Conservation (phyloP, 1,139 yeast species). For the Yamadazyma epiphylla region DNA sequence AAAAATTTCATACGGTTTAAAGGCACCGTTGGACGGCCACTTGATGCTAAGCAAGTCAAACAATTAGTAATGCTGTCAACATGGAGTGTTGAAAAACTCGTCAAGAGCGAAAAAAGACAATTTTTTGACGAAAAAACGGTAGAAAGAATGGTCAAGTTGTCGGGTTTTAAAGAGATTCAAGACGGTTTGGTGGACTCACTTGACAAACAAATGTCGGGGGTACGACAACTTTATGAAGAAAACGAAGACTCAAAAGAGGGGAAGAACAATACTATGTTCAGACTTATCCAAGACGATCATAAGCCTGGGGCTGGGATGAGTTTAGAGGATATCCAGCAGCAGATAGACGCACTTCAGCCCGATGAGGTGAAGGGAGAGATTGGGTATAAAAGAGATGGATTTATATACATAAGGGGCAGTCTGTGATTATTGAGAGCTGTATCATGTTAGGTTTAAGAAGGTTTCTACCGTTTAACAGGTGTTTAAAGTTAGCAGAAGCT, state of each 20-base stretch:
- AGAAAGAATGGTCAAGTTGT: constrained; percentile 34
- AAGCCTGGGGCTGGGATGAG: constrained; percentile 20
- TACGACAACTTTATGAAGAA: constrained; percentile 37
- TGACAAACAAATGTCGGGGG: constrained; percentile 43
- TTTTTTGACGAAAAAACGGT: constrained; percentile 13
- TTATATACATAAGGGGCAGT: too few relatives aligned
- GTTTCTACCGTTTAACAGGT: too few relatives aligned
- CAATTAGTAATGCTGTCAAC: constrained; percentile 17
- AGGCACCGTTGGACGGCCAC: constrained; percentile 3
- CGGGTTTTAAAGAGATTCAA: constrained; percentile 37
- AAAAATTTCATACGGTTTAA: background rate
- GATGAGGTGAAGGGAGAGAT: constrained; percentile 28
- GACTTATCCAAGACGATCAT: constrained; percentile 36
- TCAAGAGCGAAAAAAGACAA: constrained; percentile 8
- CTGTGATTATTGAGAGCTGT: too few relatives aligned
- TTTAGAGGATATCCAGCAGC: constrained; percentile 18
- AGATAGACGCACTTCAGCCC: constrained; percentile 18
- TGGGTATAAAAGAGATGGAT: constrained; percentile 6
- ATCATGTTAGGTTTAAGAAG: too few relatives aligned
- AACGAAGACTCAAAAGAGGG: constrained; percentile 5
- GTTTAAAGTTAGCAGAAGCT: too few relatives aligned
- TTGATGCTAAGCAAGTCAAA: constrained; percentile 6
- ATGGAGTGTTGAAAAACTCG: constrained; percentile 26
- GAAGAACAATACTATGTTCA: constrained; percentile 24
- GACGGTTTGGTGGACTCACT: constrained; percentile 27